Conservation (phyloP, 2,329 filamentous ascomycete species). For the Lachnellula occidentalis region DNA sequence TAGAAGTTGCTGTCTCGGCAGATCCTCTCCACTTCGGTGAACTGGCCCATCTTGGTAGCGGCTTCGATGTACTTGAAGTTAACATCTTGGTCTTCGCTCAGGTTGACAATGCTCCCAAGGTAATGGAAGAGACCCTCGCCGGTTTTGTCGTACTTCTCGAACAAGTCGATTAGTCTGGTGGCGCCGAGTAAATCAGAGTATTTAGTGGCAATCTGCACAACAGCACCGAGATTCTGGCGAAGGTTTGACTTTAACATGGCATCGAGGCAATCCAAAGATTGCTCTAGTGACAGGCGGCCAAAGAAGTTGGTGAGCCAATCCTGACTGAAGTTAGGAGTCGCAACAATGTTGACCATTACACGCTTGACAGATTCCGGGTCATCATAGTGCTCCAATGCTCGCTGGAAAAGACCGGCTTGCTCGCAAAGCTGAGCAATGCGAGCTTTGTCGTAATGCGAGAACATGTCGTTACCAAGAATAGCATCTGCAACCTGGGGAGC, state of each 20-base stretch:
- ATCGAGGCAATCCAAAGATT: constrained; percentile 88
- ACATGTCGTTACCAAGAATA: constrained; percentile 97
- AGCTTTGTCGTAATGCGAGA: constrained; percentile 89
- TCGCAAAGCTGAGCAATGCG: constrained; percentile 89
- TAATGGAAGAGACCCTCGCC: constrained; percentile 98
- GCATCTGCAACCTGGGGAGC: constrained; percentile 97
- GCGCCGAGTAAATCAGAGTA: constrained; percentile 92
- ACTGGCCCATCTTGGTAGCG: constrained; percentile 86
- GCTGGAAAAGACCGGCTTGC: constrained; percentile 79
- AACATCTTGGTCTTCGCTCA: constrained; percentile 91
- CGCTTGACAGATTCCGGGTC: constrained; percentile 88
- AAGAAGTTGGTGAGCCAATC: constrained; percentile 95
- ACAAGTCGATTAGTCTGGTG: constrained; percentile 81
- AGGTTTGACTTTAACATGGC: constrained; percentile 97
- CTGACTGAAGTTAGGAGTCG: constrained; percentile 76
- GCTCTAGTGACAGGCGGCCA: constrained; percentile 88
- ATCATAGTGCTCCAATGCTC: constrained; percentile 91
- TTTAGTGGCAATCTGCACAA: constrained; percentile 94
- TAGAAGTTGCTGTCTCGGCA: constrained; percentile 71
- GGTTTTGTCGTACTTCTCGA: constrained; percentile 90
- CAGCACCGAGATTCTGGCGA: constrained; percentile 89
- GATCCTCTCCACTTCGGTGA: constrained; percentile 94
- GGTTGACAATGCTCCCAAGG: constrained; percentile 93
- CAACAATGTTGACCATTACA: constrained; percentile 75
- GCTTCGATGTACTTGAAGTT: constrained; percentile 99